Evolutionary conservation across 2,329 filamentous ascomycete species (phyloP), one percentile per base, ranked within the genome.

Genomic region (Exophiala viscosa): DNA sequence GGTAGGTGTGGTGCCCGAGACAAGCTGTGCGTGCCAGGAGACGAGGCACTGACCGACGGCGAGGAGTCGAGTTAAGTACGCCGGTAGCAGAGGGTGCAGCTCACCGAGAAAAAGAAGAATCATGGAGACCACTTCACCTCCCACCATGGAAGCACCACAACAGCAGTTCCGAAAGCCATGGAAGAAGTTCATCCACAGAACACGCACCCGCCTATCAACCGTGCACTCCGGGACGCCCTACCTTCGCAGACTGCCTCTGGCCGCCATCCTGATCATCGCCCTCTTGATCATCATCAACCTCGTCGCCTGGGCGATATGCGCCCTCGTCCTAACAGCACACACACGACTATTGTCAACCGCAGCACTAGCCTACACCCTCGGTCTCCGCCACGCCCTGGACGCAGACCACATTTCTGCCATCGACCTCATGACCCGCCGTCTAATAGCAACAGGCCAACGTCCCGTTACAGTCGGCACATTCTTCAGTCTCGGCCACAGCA

Each of bases 331-430:
- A 3, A 49, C 54, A 5, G 55, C 35, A 11, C 52, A 54, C 34
- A 54, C 46, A 7, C 28, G 66, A 54, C 79, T 96, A 57, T 82
- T 91, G 45, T 87, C 87, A 1, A 86, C 90, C 2, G 89, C 90
- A 1, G 84, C 91, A 1, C 80, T 97, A 1, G 85, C 91, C 20
- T 97, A 95, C 69, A 89, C 89, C 0, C 80, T 97, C 9, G 92
- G 92, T 2, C 80, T 97, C 10, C 86, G 92, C 38, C 92, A 97
- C 75, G 92, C 92, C n/a, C 82, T 97, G 40, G 93, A 97, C 66
- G 93, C 92, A n/a, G 92, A 97, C 70, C 93, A 97, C 66, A 88
- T 88, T 59, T 84, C 82, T 63, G 92, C 91, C 58, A 99, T 97
- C 64, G 92, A 97, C 70, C 80, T 97, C 34, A 95, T 95, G 85